phyloP scores from a whole-genome alignment of 306 rosid genomes.

The Cicer chorassanicum region DNA sequence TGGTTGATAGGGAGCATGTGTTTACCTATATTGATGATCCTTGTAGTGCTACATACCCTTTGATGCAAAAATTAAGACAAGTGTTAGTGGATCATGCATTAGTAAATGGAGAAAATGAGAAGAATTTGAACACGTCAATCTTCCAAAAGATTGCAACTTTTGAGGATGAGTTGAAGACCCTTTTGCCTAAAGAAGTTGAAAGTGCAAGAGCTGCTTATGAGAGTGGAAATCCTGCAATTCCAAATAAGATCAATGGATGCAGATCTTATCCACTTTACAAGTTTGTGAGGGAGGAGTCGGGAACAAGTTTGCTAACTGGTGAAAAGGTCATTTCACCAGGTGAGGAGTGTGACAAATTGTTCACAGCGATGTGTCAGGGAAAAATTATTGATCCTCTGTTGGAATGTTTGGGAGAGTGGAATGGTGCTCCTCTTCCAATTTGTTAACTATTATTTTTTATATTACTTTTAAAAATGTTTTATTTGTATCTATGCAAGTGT shows the following conservation, averaged over 20 bases:
- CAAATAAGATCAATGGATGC: slow-evolving; percentile 74
- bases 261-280: slow-evolving; percentile 84
- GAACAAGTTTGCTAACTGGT: slow-evolving; percentile 60
- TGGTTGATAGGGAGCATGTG: slow-evolving; percentile 73
- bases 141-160: slow-evolving; percentile 79
- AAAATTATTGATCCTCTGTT: slow-evolving; percentile 80
- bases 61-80: slow-evolving; percentile 77
- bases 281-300: slow-evolving; percentile 77
- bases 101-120: slow-evolving; percentile 63
- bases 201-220: slow-evolving; percentile 63
- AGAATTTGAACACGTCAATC: slow-evolving; percentile 68
- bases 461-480: not conserved
- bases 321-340: slow-evolving; percentile 77
- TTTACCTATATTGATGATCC: slow-evolving; percentile 77
- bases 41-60: slow-evolving; percentile 76
- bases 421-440: slow-evolving; percentile 82
- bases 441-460: slow-evolving; percentile 41
- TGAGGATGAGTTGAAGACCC: slow-evolving; percentile 67
- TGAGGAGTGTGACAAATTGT: slow-evolving; percentile 77
- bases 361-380: slow-evolving; percentile 71
- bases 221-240: slow-evolving; percentile 55
- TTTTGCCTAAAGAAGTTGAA: slow-evolving; percentile 84
- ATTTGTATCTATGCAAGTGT: slow-evolving; percentile 33
- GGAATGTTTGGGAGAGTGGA: slow-evolving; percentile 77
- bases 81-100: slow-evolving; percentile 79